Evolutionary conservation across 2,329 filamentous ascomycete species (phyloP), one percentile per base, ranked within the genome.

Genomic region (Arthroderma uncinatum): DNA sequence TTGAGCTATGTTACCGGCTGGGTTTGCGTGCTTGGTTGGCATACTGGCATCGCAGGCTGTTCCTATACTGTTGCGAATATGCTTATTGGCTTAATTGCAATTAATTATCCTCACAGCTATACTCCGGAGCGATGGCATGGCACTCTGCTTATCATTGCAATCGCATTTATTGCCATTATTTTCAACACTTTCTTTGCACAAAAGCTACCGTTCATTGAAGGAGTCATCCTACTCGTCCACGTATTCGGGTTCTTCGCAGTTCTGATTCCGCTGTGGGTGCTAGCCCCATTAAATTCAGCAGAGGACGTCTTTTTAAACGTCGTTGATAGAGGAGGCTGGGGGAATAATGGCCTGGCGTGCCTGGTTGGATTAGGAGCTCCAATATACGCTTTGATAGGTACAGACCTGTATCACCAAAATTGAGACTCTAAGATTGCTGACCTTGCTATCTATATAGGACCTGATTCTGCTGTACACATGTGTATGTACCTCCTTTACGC

Each of bases 171-270:
- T 33, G 63, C 63, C 8, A 63, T 68, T 5, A 37, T 65, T 28
- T 66, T 68, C 58, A 70, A 70, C 54, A 69, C 64, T 55, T 47
- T 62, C 33, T 30, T 65, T 48, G 60, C 62, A 54, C 54, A 67
- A 58, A 44, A 64, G 57, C 50, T 70, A 58, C 62, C 72, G 56
- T 19, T 65, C 10, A 63, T 68, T 25, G 67, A 71, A 52, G 64
- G 59, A 2, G 56, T 65, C 9, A 62, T 70, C 10, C 59, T 71
- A n/a, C 61, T 68, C 50, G 56, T 71, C 2, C 68, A 71, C 57
- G 55, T 70, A 6, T 60, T 62, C 28, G 68, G 67, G 2, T 67
- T 71, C 55, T 65, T 71, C 54, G 67, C 64, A 2, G 65, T 71
- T 39, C 52, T 71, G 21, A 67, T 71, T 23, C 64, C 68, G 5